Conservation (phyloP, 441 rosid genomes). For the Corymbia citriodora region DNA sequence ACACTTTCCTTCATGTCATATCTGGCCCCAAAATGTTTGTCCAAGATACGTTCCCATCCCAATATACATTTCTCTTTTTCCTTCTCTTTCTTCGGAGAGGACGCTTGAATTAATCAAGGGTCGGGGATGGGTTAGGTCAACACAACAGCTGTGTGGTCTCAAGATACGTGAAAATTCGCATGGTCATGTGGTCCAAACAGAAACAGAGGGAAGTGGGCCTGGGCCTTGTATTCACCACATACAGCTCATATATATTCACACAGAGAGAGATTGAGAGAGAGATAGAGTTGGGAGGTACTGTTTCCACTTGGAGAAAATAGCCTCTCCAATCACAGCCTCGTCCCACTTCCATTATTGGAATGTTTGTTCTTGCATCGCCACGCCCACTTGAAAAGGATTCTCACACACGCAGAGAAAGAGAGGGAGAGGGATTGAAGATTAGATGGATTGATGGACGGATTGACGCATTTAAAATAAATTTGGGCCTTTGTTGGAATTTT, state of each 20-base stretch:
- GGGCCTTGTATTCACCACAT: neutral
- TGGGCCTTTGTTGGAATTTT: conserved; percentile 1
- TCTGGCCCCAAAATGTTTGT: neutral
- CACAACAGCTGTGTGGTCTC: neutral
- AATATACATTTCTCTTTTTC: neutral
- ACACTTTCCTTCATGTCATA: neutral
- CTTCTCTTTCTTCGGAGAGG: neutral
- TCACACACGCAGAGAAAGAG: neutral
- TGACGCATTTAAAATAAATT: neutral
- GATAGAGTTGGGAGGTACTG: conserved; percentile 6
- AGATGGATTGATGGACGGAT: neutral
- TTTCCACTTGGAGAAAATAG: conserved; percentile 49
- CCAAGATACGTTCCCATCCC: neutral
- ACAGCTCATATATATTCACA: neutral
- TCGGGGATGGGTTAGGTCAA: neutral
- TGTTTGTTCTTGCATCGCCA: conserved; percentile 19
- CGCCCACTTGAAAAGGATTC: conserved; percentile 15
- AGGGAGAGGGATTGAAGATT: neutral
- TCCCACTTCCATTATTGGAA: conserved; percentile 57
- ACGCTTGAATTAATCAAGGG: neutral
- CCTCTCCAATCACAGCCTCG: conserved; percentile 28
- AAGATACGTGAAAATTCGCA: neutral
- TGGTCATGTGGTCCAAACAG: neutral
- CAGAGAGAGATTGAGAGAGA: neutral
- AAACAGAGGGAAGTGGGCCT: neutral